Conservation (phyloP, 164 flowering plant species). For the Magnolia officinalis region DNA sequence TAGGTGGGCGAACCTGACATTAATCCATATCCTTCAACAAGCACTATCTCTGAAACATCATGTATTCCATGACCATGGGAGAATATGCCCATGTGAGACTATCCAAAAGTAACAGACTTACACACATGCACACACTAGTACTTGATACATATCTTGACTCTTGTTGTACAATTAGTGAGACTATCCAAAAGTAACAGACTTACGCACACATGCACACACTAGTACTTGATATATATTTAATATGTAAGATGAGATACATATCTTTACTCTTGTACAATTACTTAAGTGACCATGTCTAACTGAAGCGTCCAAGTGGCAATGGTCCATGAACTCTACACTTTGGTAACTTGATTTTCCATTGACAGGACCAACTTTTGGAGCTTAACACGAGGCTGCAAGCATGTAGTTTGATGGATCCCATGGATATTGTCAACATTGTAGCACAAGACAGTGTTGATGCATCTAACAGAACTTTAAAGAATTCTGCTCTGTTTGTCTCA, state of each 20-base stretch:
- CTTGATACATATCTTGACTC: neutral
- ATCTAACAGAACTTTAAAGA: constrained; percentile 40
- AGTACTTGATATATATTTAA: neutral
- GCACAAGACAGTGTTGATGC: constrained; percentile 21
- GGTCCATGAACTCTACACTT: neutral
- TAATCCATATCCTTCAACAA: too few relatives aligned
- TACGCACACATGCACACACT: too few relatives aligned
- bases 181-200: too few relatives aligned
- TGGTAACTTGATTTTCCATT: constrained; percentile 6
- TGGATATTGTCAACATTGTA: constrained; percentile 18
- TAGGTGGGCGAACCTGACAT: too few relatives aligned
- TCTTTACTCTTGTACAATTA: neutral
- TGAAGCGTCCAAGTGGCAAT: neutral
- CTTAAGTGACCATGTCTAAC: neutral
- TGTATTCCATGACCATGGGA: neutral
- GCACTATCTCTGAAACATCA: neutral
- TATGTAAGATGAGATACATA: neutral
- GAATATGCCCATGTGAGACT: neutral
- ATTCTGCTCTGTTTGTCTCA: constrained; percentile 43
- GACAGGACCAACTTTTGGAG: constrained; percentile 43
- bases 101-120: too few relatives aligned
- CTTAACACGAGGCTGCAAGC: constrained; percentile 37
- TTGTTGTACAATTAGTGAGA: neutral
- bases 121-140: too few relatives aligned
- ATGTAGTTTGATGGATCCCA: constrained; percentile 29